These are phyloP conservation scores for Trichoderma pleuroti DNA, from an alignment of 2,329 filamentous ascomycete species.

Conservation along the genomic window DNA sequence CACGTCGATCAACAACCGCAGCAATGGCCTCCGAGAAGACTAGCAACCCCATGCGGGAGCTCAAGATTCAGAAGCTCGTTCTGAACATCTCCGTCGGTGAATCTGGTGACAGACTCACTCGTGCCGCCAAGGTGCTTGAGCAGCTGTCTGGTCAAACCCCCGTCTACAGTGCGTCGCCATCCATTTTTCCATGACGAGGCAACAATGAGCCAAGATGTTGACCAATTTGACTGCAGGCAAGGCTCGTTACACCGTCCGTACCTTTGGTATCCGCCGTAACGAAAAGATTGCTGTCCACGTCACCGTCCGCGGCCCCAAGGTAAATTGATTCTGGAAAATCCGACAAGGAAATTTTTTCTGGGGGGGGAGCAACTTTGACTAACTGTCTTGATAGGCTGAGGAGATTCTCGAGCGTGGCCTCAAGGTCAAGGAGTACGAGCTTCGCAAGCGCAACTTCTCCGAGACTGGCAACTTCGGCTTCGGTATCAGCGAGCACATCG, in stretches of 20 bases:
- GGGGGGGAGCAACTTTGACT: not conserved
- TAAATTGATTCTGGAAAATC: slow-evolving; percentile 26
- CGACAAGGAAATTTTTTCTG: not conserved
- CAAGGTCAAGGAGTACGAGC: slow-evolving; percentile 99
- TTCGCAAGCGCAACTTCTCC: slow-evolving; percentile 99
- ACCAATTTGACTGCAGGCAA: slow-evolving; percentile 63
- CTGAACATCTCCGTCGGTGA: slow-evolving; percentile 99
- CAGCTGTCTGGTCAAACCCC: slow-evolving; percentile 99
- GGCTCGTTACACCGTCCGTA: slow-evolving; percentile 99
- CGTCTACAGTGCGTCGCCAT: slow-evolving; percentile 79
- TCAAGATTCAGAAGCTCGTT: slow-evolving; percentile 98
- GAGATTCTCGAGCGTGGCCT: slow-evolving; percentile 99
- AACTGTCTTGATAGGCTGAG: slow-evolving; percentile 62
- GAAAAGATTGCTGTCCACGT: slow-evolving; percentile 99
- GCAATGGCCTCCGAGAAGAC: slow-evolving; percentile 70
- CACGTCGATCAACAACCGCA: slow-evolving; percentile 37
- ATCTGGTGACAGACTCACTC: slow-evolving; percentile 99
- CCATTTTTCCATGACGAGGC: not conserved
- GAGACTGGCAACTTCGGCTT: slow-evolving; percentile 99
- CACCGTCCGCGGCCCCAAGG: slow-evolving; percentile 92
- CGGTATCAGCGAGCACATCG: slow-evolving; percentile 99
- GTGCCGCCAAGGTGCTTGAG: slow-evolving; percentile 99
- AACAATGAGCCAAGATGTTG: not conserved
- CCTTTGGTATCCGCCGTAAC: slow-evolving; percentile 99
- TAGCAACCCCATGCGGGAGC: slow-evolving; percentile 99